Evolutionary conservation across 148 eudicot genomes (phyloP).

Genomic region (Polygonum aviculare): DNA sequence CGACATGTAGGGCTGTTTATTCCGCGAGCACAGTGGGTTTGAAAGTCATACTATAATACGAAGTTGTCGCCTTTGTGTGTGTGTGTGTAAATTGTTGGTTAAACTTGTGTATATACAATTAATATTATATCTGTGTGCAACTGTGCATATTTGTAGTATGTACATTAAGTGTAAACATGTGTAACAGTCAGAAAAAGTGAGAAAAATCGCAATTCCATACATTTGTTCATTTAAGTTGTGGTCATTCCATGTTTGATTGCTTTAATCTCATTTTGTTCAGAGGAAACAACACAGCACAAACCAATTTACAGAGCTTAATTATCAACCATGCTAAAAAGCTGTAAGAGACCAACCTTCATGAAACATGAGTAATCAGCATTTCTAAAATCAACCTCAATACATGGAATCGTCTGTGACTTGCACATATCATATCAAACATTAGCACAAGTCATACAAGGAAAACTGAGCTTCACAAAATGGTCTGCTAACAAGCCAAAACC

Average conservation of each 20-base stretch:
- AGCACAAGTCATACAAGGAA: neutral
- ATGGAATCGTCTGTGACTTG: neutral
- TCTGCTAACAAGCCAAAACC: neutral
- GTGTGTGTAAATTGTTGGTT: neutral
- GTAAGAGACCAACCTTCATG: neutral
- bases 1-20: neutral
- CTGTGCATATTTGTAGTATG: neutral
- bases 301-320: no score
- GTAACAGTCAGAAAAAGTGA: neutral
- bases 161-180: neutral
- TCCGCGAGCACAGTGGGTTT: no score
- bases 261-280: no score
- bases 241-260: no score
- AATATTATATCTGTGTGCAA: neutral
- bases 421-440: neutral
- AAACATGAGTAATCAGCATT: neutral
- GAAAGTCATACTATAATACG: neutral
- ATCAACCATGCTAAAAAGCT: no score
- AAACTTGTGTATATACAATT: neutral
- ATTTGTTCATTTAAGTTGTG: neutral
- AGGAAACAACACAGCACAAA: no score
- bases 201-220: neutral
- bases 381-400: neutral
- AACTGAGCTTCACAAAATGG: neutral
- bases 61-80: neutral